Conservation (phyloP, 2,329 filamentous ascomycete genomes). For the Elsinoe necatrix region DNA sequence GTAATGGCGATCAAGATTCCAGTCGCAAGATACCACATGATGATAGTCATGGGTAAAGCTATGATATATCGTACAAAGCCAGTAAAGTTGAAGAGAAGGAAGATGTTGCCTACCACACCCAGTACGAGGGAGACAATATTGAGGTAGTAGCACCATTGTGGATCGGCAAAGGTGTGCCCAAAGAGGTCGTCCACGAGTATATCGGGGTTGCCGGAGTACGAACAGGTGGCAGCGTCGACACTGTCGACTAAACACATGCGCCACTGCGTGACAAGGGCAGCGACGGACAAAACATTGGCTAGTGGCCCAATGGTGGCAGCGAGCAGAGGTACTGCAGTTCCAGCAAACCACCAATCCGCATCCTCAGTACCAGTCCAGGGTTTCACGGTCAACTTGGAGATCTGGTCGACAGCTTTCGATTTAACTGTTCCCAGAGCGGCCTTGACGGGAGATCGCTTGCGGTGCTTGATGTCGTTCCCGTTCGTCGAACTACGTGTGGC, state of each 20-base stretch:
- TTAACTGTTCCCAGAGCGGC: not conserved
- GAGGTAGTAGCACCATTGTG: slow-evolving; percentile 61
- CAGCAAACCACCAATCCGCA: slow-evolving; percentile 31
- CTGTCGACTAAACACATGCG: slow-evolving; percentile 46
- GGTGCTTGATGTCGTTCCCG: not conserved
- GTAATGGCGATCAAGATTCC: slow-evolving; percentile 58
- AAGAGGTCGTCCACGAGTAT: slow-evolving; percentile 40
- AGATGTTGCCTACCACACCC: slow-evolving; percentile 70
- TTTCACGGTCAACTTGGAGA: slow-evolving; percentile 6
- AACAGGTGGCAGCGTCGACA: slow-evolving; percentile 26
- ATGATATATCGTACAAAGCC: slow-evolving; percentile 69
- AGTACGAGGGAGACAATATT: slow-evolving; percentile 71
- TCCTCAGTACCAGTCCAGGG: slow-evolving; percentile 29
- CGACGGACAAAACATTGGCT: slow-evolving; percentile 80
- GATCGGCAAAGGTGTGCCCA: slow-evolving; percentile 56
- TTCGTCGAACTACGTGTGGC: not conserved
- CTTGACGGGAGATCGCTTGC: not conserved
- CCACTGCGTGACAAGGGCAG: slow-evolving; percentile 76
- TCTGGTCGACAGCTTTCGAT: not conserved
- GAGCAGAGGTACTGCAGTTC: slow-evolving; percentile 47
- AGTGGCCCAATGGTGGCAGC: slow-evolving; percentile 78
- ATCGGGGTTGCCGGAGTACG: slow-evolving; percentile 21
- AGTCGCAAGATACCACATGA: slow-evolving; percentile 63
- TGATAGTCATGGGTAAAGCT: slow-evolving; percentile 73
- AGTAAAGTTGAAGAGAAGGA: slow-evolving; percentile 81